Evolutionary conservation across 768 basidiomycete genomes (phyloP), one percentile per base, ranked within the genome.

Genomic region (Phylloporus sp.): DNA sequence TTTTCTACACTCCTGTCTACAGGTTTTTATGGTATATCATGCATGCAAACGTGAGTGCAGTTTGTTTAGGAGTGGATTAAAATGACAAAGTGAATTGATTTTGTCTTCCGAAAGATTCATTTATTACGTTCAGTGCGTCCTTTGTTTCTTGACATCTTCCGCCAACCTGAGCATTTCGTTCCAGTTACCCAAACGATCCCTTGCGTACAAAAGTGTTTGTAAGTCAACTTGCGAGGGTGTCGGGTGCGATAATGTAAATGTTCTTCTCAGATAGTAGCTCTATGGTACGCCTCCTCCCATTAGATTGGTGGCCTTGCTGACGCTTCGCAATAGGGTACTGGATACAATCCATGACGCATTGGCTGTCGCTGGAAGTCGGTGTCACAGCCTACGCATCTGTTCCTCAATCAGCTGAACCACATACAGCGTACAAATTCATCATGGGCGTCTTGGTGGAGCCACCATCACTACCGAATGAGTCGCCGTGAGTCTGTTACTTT

Each of bases 21-120:
- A 0, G 29, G 21, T 5, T 20, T 53, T 40, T 54, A 54, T 0
- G 45, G 51, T 2, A 6, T 40, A 6, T 11, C 44, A 13, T 53
- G 52, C 23, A 47, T 53, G 44, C 52, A 53, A 45, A 36, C 50
- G 52, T 53, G 33, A 32, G n/a, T n/a, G n/a, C n/a, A n/a, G n/a
- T n/a, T n/a, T n/a, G 50, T 28, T 26, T 22, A 1, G 8, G 22
- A 17, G 5, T n/a, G 9, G 6, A 29, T 31, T 9, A 11, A 9
- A 26, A 22, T 7, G 20, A 8, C 14, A 7, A 23, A 34, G 15
- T 2, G 9, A n/a, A 20, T 14, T 17, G 26, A 15, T 28, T 9
- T 23, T 9, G 10, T 6, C 39, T 14, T 9, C 5, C 17, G 8
- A 14, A 23, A 55, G 54, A 29, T 54, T 49, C 33, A 42, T 40